Base-by-base conservation (phyloP, 768 basidiomycete genomes). In the Psilocybe azurescens region DNA sequence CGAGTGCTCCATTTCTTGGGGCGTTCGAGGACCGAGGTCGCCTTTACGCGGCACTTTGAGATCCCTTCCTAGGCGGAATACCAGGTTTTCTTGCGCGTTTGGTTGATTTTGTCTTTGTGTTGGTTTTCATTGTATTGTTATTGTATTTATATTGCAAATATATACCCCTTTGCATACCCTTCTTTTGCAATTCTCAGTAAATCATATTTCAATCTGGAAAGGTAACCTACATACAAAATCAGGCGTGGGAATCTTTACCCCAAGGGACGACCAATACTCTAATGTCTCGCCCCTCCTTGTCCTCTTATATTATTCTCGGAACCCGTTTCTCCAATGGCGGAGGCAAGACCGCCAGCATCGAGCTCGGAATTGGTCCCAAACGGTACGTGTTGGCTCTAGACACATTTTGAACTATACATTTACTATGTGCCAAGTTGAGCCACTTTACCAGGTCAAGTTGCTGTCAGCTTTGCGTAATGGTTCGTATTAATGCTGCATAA, bases 401-500 rank as follows among this genome's bases (percentile, higher is more conserved):
- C 14, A 14, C 5, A 9, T 38, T 10, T 24, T 38, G 52, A 20
- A 18, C 8, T 13, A 20, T 20, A 10, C 32, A 38, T 20, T 53
- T 18, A 53, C 33, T 24, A 24, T 24, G n/a, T 53, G 32, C 16
- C 9, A 47, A 68, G 70, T 65, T 18, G 83, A 83, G 64, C 83
- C 88, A 32, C 69, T 89, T 11, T 86, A 86, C 65, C 87, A 89
- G 71, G 87, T 90, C 56, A 89, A 86, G 69, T 73, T 89, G 6
- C 75, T 90, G 10, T 79, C 85, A 3, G 89, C 89, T 11, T 78
- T 90, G 29, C 81, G 88, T 11, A 86, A 78, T 66, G 89, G 88
- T 86, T 58, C 56, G 83, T 68, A 39, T 32, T 10, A 16, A 6
- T 36, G 4, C 41, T 18, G 13, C 2, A 1, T 14, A 0, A 13